Percentiles rank a stretch among this genome's conserved stretches.
Evolutionary conservation across 2,329 filamentous ascomycete species (phyloP).

Genomic region (Acrocalymma vagum): DNA sequence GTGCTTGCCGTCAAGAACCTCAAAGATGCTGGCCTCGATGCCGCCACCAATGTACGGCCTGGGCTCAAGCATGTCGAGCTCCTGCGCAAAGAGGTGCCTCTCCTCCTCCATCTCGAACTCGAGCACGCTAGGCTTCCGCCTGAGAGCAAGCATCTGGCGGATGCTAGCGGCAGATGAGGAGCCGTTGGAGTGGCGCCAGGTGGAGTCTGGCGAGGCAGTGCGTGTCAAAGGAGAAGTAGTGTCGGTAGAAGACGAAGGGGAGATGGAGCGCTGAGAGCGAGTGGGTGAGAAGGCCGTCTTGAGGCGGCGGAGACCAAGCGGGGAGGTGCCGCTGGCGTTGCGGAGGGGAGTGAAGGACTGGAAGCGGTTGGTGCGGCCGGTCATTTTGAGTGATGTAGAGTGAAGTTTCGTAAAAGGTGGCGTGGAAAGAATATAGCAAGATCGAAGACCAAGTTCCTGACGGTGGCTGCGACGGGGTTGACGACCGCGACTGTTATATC

Average conservation of each 20-base stretch:
- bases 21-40: slow-evolving; percentile 45
- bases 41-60: slow-evolving; percentile 25
- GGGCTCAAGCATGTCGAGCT: slow-evolving; percentile 44
- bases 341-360: slow-evolving; percentile 45
- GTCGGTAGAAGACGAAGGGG: slow-evolving; percentile 26
- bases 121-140: slow-evolving; percentile 41
- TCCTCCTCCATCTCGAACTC: slow-evolving; percentile 49
- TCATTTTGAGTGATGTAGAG: slow-evolving; percentile 28
- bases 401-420: neutral
- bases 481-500: slow-evolving; percentile 6
- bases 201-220: slow-evolving; percentile 37
- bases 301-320: slow-evolving; percentile 40
- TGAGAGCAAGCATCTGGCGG: slow-evolving; percentile 39
- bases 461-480: neutral
- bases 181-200: slow-evolving; percentile 12
- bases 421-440: too few species aligned
- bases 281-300: slow-evolving; percentile 45
- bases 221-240: slow-evolving; percentile 39
- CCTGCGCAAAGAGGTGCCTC: slow-evolving; percentile 34
- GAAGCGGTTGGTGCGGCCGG: slow-evolving; percentile 48
- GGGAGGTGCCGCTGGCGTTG: too few species aligned
- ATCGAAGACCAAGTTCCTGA: too few species aligned
- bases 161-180: slow-evolving; percentile 29
- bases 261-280: slow-evolving; percentile 37
- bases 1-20: slow-evolving; percentile 45